Base-by-base conservation (phyloP, 139 green algal species). In the Auxenochlorella protothecoides region DNA sequence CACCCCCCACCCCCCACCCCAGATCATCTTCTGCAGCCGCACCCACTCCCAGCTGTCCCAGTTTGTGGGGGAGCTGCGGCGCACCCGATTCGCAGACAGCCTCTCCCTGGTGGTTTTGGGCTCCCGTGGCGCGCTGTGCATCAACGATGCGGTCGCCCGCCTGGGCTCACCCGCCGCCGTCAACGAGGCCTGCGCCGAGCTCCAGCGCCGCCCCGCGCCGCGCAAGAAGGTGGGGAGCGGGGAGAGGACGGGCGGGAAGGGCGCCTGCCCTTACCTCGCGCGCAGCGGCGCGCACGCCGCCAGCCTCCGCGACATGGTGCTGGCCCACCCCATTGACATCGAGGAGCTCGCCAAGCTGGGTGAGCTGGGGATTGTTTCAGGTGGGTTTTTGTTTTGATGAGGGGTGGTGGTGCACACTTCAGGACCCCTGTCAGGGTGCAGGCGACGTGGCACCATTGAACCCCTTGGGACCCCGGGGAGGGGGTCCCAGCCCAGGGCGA, bases 11-110 rank as follows among this genome's bases (percentile, higher is more conserved):
- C 3, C 11, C 8, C 51, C 63, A 2, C 4, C 60, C 51, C 91
- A 97, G 85, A 78, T 98, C 3, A 93, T 96, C 73, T 96, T 97
- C 79, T 92, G 86, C 77, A 94, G 85, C 83, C 76, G 94, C 11
- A 98, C 94, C 6, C 94, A 99, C 82, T 97, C 89, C 15, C 94
- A 98, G 87, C 88, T 99, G 51, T 88, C 84, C 5, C n/a, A 99
- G 73, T 86, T 86, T 80, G 83, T 92, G 62, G 76, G 77, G 0
- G 91, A 97, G 84, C 81, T 97, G 27, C 66, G 78, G 14, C 80
- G 86, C 53, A 96, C 89, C 2, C 68, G 68, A 13, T 93, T 91
- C 79, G 80, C 79, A 3, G 76, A 84, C 4, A 65, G 67, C 3
- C 54, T 93, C 9, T 80, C 78, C 3, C 65, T 91, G n/a, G 89